phyloP scores from a whole-genome alignment of 345 rosid genomes.

The Acer campestre region DNA sequence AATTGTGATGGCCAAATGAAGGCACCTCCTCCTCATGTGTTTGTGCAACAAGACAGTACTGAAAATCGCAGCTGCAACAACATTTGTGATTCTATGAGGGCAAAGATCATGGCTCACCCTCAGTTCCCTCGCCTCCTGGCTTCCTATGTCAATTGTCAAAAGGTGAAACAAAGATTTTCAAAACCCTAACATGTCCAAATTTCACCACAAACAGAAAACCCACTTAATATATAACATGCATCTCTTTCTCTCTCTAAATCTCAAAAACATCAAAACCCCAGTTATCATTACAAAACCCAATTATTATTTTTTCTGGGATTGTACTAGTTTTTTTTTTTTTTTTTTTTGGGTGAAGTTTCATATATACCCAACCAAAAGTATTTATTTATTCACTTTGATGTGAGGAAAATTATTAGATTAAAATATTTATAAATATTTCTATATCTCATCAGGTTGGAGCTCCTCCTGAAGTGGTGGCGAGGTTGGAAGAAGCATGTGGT shows the following conservation, averaged over 20 bases:
- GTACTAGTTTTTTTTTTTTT: background rate
- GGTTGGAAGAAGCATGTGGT: conserved; percentile 40
- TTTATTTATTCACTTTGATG: background rate
- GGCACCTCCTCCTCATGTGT: background rate
- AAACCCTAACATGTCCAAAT: background rate
- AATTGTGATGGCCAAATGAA: background rate
- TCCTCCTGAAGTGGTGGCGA: conserved; percentile 46
- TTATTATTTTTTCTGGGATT: background rate
- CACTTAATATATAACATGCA: background rate
- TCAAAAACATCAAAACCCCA: background rate
- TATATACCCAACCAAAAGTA: background rate
- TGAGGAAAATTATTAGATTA: background rate
- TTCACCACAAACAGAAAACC: no score
- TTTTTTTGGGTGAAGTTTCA: background rate
- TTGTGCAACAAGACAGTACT: conserved; percentile 22
- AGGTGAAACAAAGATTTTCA: conserved; percentile 30
- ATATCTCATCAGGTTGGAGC: conserved; percentile 46
- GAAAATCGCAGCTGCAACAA: conserved; percentile 27
- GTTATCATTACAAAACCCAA: background rate
- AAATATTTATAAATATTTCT: background rate
- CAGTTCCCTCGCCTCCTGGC: conserved; percentile 45
- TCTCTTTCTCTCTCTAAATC: background rate
- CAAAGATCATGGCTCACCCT: conserved; percentile 51
- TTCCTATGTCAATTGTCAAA: conserved; percentile 45
- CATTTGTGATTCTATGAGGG: conserved; percentile 24